A percentile compares a stretch with the other conserved stretches of the same genome.
These are phyloP conservation scores for Amylostereum areolatum DNA, from an alignment of 1,284 basidiomycete genomes.

Conservation along the genomic window DNA sequence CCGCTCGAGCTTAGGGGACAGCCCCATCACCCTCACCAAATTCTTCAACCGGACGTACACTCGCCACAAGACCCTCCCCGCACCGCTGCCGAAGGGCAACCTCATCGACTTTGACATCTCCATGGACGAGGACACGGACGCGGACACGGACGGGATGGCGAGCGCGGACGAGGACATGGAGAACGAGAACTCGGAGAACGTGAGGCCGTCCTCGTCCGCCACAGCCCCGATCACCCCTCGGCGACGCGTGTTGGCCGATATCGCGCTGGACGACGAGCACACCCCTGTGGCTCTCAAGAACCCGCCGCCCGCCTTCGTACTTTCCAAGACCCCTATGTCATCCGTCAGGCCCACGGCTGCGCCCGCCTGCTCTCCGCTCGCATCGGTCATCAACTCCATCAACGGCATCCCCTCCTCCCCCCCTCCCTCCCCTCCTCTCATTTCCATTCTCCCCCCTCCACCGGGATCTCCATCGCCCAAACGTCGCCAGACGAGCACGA, in stretches of 20 bases:
- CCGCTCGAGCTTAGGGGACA: conserved; percentile 6
- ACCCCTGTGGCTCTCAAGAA: not conserved
- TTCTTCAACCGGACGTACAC: conserved; percentile 44
- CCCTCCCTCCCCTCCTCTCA: conserved; percentile 4
- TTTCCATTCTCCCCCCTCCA: conserved; percentile 6
- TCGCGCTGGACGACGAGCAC: conserved; percentile 15
- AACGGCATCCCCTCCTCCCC: conserved; percentile 14
- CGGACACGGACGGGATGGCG: conserved; percentile 1
- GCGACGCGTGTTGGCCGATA: conserved; percentile 19
- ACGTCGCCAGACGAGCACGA: conserved; percentile 11
- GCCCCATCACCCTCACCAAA: conserved; percentile 34
- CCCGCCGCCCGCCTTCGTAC: not conserved
- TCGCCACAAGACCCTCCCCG: conserved; percentile 18
- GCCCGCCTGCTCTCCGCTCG: conserved; percentile 25
- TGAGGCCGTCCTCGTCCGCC: not conserved
- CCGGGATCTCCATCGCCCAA: conserved; percentile 11
- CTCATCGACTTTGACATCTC: conserved; percentile 58
- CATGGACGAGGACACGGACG: conserved; percentile 19
- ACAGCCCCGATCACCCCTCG: conserved; percentile 2
- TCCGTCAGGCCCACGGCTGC: conserved; percentile 14
- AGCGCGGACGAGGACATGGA: not conserved
- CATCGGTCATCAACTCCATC: conserved; percentile 30
- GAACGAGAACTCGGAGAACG: not conserved
- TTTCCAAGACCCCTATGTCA: no score
- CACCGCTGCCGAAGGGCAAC: conserved; percentile 37